Conservation (phyloP, 257 asterid species). For the Gentiana macrophylla region DNA sequence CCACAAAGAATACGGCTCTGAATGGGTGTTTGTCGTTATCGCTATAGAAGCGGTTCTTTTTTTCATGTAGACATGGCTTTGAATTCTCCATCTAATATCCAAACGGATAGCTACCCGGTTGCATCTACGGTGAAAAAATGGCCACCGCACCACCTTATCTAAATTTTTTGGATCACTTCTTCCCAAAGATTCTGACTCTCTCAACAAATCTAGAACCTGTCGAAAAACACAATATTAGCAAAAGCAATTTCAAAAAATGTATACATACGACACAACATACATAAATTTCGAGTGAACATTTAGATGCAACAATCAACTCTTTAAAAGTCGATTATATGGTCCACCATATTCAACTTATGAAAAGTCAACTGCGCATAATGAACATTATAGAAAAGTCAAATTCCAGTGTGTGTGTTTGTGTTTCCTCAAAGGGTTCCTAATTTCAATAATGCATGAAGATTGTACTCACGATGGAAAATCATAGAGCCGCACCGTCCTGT, state of each 20-base stretch:
- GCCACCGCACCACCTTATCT: slow-evolving; percentile 17
- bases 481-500: slow-evolving; percentile 33
- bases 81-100: slow-evolving; percentile 25
- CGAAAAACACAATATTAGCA: too few species aligned
- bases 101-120: slow-evolving; percentile 35
- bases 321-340: background rate
- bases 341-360: background rate
- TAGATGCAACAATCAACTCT: too few species aligned
- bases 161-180: slow-evolving; percentile 15
- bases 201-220: slow-evolving; percentile 28
- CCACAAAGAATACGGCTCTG: too few species aligned
- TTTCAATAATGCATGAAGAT: slow-evolving; percentile 26
- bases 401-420: slow-evolving; percentile 30
- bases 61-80: background rate
- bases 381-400: background rate
- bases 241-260: too few species aligned
- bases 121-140: slow-evolving; percentile 47
- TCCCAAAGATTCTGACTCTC: slow-evolving; percentile 43
- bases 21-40: too few species aligned
- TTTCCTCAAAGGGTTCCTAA: background rate
- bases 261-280: too few species aligned
- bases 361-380: background rate
- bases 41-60: too few species aligned
- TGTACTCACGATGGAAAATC: slow-evolving; percentile 48
- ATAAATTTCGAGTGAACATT: too few species aligned